Conservation (phyloP, 768 basidiomycete species). For the Naganishia vishniacii region DNA sequence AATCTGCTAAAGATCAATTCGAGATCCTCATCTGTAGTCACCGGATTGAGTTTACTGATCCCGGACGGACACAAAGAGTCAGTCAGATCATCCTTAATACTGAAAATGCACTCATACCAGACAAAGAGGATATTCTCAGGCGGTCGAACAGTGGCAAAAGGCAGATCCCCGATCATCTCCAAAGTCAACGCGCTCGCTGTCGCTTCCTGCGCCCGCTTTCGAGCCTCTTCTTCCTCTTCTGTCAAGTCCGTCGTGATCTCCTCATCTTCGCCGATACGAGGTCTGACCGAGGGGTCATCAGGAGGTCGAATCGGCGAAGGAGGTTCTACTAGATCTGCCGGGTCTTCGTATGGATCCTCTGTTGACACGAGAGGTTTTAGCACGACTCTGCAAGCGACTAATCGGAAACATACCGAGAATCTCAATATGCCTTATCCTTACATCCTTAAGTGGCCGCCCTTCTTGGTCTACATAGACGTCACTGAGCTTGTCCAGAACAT, state of each 20-base stretch:
- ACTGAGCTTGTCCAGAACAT: slow-evolving; percentile 86
- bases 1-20: slow-evolving; percentile 96
- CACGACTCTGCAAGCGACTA: slow-evolving; percentile 40
- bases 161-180: slow-evolving; percentile 98
- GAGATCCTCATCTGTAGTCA: slow-evolving; percentile 90
- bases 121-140: slow-evolving; percentile 98
- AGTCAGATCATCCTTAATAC: not conserved
- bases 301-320: slow-evolving; percentile 73
- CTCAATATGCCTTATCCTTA: slow-evolving; percentile 91
- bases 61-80: not conserved
- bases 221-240: slow-evolving; percentile 75
- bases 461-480: slow-evolving; percentile 83
- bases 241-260: slow-evolving; percentile 74
- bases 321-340: slow-evolving; percentile 64
- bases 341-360: slow-evolving; percentile 94
- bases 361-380: not conserved
- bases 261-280: slow-evolving; percentile 91
- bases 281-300: slow-evolving; percentile 61
- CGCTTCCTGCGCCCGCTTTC: slow-evolving; percentile 79
- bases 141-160: slow-evolving; percentile 94
- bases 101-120: slow-evolving; percentile 52
- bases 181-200: slow-evolving; percentile 88
- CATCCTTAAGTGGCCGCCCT: slow-evolving; percentile 85
- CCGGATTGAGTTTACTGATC: slow-evolving; percentile 74
- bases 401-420: slow-evolving; percentile 64